Percentiles rank a stretch among this genome's conserved stretches.
phyloP scores from a whole-genome alignment of 73 alveolate species.

The Symbiodinium pilosum region DNA sequence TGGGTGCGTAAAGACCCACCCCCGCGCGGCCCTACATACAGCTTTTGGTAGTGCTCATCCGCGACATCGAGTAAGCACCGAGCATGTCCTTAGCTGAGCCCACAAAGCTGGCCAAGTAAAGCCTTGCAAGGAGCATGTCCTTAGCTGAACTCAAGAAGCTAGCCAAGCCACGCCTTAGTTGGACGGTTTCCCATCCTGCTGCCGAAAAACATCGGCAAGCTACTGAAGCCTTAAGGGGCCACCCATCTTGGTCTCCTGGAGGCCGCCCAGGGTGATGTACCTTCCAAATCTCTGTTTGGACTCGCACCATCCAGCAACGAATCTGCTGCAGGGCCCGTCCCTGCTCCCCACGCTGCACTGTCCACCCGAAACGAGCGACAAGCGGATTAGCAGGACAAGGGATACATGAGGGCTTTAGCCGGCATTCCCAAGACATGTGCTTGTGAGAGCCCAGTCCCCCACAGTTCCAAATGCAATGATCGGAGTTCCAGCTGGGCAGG shows the following conservation, averaged over 20 bases:
- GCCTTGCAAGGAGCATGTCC: neutral
- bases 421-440: slow-evolving; percentile 9
- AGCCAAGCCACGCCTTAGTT: neutral
- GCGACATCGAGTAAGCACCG: neutral
- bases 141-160: neutral
- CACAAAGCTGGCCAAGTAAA: too few species aligned
- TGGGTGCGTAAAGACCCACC: too few species aligned
- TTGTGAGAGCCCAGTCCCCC: neutral
- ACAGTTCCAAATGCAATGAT: neutral
- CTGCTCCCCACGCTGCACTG: neutral
- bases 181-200: neutral
- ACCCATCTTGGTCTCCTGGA: neutral
- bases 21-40: too few species aligned
- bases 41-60: neutral
- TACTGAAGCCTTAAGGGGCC: neutral
- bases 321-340: neutral
- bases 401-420: too few species aligned
- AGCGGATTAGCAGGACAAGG: neutral
- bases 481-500: neutral
- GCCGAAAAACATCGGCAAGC: too few species aligned
- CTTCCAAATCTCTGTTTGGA: neutral
- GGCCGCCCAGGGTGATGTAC: neutral
- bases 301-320: neutral
- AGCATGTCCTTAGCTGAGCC: too few species aligned
- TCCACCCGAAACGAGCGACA: slow-evolving; percentile 4